Evolutionary conservation across 805 yeast genomes (phyloP).

Genomic region (Monosporozyma yasuniensis): DNA sequence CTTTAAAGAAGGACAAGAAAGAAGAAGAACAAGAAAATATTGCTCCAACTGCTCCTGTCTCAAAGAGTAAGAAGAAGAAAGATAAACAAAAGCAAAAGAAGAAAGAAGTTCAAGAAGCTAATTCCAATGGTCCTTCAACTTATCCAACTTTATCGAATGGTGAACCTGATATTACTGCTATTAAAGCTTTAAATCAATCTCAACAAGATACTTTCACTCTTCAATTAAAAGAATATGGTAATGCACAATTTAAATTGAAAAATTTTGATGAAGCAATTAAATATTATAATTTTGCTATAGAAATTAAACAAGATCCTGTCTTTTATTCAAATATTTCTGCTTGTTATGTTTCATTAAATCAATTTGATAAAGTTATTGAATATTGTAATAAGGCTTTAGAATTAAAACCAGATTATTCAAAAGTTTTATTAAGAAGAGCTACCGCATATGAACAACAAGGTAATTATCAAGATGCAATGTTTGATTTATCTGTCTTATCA

Average conservation of each 20-base stretch:
- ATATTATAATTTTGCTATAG: slow-evolving; percentile 70
- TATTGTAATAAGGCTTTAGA: slow-evolving; percentile 82
- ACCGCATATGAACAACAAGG: slow-evolving; percentile 80
- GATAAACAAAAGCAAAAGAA: slow-evolving; percentile 55
- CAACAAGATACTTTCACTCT: too few relatives aligned
- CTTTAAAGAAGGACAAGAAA: not conserved
- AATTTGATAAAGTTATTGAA: slow-evolving; percentile 75
- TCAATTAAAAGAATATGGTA: slow-evolving; percentile 84
- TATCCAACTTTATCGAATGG: slow-evolving; percentile 41
- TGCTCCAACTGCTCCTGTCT: slow-evolving; percentile 4
- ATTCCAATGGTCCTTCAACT: slow-evolving; percentile 25
- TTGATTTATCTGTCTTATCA: slow-evolving; percentile 83
- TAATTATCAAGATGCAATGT: slow-evolving; percentile 73
- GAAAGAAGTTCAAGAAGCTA: slow-evolving; percentile 77
- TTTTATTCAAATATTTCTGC: slow-evolving; percentile 95
- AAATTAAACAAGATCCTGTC: slow-evolving; percentile 72
- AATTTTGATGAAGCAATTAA: slow-evolving; percentile 68
- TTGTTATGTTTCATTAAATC: slow-evolving; percentile 74
- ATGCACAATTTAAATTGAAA: slow-evolving; percentile 61
- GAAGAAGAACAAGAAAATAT: too few relatives aligned
- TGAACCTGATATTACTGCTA: slow-evolving; percentile 44
- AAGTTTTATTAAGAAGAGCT: slow-evolving; percentile 90
- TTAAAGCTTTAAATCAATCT: slow-evolving; percentile 40
- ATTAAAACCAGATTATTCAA: slow-evolving; percentile 81
- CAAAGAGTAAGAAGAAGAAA: slow-evolving; percentile 72